A percentile compares a stretch with the other conserved stretches of the same genome.
Conservation (phyloP, 2,329 filamentous ascomycete species). For the Aspergillus carbonarius region DNA sequence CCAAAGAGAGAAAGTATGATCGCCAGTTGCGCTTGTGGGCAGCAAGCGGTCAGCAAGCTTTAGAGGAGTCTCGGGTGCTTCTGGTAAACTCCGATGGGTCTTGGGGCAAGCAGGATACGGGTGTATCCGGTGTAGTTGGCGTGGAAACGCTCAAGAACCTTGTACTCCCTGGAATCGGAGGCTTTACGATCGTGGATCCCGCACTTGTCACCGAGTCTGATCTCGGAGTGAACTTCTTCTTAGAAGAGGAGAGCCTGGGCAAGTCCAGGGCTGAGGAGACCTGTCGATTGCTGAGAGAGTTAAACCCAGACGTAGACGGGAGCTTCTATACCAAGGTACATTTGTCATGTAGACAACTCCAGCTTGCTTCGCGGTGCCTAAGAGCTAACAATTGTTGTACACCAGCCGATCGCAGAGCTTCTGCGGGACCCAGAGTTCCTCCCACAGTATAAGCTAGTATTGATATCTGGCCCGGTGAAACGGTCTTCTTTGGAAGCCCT, state of each 20-base stretch:
- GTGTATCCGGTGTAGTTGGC: constrained; percentile 77
- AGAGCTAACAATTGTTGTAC: constrained; percentile 9
- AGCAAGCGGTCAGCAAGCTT: constrained; percentile 81
- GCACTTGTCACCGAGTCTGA: constrained; percentile 75
- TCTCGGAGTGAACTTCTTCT: constrained; percentile 94
- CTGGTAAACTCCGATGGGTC: constrained; percentile 70
- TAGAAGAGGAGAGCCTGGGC: constrained; percentile 76
- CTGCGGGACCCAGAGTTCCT: constrained; percentile 40
- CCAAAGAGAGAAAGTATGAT: constrained; percentile 80
- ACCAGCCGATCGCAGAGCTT: constrained; percentile 39
- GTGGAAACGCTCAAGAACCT: constrained; percentile 95
- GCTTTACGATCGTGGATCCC: constrained; percentile 86
- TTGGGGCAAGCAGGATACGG: constrained; percentile 33
- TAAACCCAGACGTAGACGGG: constrained; percentile 90
- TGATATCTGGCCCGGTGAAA: constrained; percentile 61
- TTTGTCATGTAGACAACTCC: constrained; percentile 8
- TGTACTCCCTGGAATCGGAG: constrained; percentile 87
- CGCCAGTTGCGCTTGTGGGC: constrained; percentile 95
- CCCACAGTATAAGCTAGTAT: constrained; percentile 57
- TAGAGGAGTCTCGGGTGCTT: constrained; percentile 89
- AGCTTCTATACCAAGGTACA: constrained; percentile 64
- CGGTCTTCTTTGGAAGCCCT: constrained; percentile 53
- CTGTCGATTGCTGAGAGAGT: constrained; percentile 73
- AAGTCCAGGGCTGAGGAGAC: constrained; percentile 76
- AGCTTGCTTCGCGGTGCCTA: not conserved